Evolutionary conservation across 345 rosid species (phyloP).

Genomic region (Pelargonium nanum): DNA sequence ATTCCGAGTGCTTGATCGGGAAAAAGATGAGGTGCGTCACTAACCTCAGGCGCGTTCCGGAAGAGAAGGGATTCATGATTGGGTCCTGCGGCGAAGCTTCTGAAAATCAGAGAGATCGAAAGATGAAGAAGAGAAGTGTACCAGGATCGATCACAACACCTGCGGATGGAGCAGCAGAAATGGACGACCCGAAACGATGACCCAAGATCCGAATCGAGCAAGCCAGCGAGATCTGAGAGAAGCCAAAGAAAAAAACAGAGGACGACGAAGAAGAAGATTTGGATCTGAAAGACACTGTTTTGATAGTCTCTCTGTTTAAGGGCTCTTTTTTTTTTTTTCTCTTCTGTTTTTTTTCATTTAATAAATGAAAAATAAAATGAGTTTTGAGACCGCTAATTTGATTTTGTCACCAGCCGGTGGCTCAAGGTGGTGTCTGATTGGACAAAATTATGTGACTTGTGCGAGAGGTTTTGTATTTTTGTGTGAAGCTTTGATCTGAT

Average conservation of each 20-base stretch:
- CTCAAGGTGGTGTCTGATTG: neutral
- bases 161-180: neutral
- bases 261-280: neutral
- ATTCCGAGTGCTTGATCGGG: neutral
- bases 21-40: slow-evolving; percentile 8
- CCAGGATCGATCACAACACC: neutral
- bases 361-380: neutral
- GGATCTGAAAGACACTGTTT: neutral
- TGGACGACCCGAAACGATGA: neutral
- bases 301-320: neutral
- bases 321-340: neutral
- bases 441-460: neutral
- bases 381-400: neutral
- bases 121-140: neutral
- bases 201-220: neutral
- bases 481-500: too few relatives aligned
- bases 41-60: slow-evolving; percentile 94
- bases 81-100: slow-evolving; percentile 25
- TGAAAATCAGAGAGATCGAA: slow-evolving; percentile 15
- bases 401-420: neutral
- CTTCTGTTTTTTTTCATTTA: neutral
- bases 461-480: neutral
- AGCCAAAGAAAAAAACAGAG: neutral
- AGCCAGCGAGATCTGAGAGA: neutral
- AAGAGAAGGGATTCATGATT: slow-evolving; percentile 96